phyloP scores from a whole-genome alignment of 345 rosid genomes.

The Excoecaria cochinchinensis region DNA sequence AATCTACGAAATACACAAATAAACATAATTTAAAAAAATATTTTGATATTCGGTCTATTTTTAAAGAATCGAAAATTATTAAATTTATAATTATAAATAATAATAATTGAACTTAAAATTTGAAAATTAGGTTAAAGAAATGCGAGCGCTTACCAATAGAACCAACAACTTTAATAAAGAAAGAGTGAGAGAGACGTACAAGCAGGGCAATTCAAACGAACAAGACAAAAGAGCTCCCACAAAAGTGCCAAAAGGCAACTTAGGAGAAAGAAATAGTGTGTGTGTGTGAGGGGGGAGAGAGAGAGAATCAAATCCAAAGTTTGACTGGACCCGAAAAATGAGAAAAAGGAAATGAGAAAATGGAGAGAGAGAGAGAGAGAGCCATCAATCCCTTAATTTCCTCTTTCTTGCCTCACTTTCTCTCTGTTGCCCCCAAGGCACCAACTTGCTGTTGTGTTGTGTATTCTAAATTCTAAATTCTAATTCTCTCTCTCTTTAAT shows the following conservation, averaged over 20 bases:
- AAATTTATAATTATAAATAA: too few relatives aligned
- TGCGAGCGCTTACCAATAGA: too few relatives aligned
- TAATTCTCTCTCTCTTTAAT: background rate
- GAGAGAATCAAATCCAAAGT: constrained; percentile 34
- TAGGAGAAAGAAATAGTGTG: constrained; percentile 3
- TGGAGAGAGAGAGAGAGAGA: background rate
- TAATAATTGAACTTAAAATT: too few relatives aligned
- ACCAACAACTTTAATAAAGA: background rate
- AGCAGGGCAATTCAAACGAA: background rate
- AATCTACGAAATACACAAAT: background rate
- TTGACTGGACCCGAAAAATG: constrained; percentile 38
- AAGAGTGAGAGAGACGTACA: constrained; percentile 26
- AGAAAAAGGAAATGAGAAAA: background rate
- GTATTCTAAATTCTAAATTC: background rate
- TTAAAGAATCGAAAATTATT: too few relatives aligned
- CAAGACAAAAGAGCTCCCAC: background rate
- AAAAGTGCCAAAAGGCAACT: constrained; percentile 7
- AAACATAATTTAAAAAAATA: background rate
- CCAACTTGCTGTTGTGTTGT: too few relatives aligned
- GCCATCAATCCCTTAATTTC: constrained; percentile 3
- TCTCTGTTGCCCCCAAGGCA: background rate
- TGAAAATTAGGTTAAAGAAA: too few relatives aligned
- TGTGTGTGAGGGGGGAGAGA: background rate
- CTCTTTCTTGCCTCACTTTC: background rate
- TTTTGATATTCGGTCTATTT: too few relatives aligned